Base-by-base conservation (phyloP, 257 asterid genomes). In the Fraxinus pennsylvanica region DNA sequence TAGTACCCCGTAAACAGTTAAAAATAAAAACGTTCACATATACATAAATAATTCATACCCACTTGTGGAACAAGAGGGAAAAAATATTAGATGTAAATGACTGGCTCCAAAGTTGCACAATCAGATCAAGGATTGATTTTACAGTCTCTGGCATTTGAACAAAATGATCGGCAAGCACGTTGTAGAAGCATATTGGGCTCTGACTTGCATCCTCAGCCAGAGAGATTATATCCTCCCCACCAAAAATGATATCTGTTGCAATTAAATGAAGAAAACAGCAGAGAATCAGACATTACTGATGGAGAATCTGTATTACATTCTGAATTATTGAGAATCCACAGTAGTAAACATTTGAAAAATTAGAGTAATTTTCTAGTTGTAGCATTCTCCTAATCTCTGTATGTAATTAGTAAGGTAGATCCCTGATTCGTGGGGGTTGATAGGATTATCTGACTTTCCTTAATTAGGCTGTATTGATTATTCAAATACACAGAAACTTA, bases 31-130 rank as follows among this genome's bases (percentile, higher is more conserved):
- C 43, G 43, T 68, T 61, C 61, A 47, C 17, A 54, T 47, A 17
- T 66, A 47, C 54, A 77, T 68, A 70, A 78, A 39, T 61, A 84
- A 39, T 65, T 82, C 96, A 71, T 87, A 95, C 99, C 98, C 99
- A 96, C 79, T 93, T 92, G 83, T 96, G 94, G 86, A 96, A 93
- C 89, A 96, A 84, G 54, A 91, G 90, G 38, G 94, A 66, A 65
- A 96, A 96, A 14, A 91, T 90, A 82, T 89, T 92, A 52, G 99
- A 89, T 7, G 97, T 96, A 85, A 93, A 96, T 57, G 94, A 89
- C 85, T 92, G 98, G 94, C 96, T 93, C 99, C 99, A 96, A n/a
- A 88, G 90, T 86, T 88, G 97, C 83, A 91, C 87, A 76, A 84
- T 82, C 76, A 84, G 82, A 78, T 84, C 91, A 72, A 86, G 86